Conservation (phyloP, 2,329 filamentous ascomycete species). For the Tolypocladium album region DNA sequence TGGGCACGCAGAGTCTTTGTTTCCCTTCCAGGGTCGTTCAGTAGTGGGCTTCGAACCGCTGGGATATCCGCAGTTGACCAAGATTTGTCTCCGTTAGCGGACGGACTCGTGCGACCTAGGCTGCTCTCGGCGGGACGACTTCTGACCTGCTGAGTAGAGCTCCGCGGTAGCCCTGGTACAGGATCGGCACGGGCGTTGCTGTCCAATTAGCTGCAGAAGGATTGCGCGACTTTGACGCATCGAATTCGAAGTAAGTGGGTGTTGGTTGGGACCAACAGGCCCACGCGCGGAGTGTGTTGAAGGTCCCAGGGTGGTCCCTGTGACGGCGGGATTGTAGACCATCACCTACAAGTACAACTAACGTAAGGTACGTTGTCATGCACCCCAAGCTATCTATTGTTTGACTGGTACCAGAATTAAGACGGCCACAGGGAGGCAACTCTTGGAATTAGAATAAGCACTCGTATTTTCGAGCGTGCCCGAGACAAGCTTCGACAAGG, state of each 20-base stretch:
- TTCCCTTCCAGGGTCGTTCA: neutral
- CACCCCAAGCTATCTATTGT: neutral
- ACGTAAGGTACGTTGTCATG: neutral
- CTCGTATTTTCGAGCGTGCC: too few relatives aligned
- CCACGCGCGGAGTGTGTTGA: neutral
- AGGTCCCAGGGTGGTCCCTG: neutral
- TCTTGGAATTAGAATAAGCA: neutral
- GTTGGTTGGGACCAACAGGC: neutral
- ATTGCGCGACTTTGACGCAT: neutral
- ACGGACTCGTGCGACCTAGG: neutral
- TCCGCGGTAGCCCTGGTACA: neutral
- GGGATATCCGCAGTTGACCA: neutral
- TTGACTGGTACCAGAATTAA: neutral
- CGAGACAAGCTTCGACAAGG: neutral
- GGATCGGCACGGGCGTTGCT: neutral
- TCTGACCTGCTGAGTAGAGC: neutral
- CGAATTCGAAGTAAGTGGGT: neutral
- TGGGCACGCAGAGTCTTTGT: neutral
- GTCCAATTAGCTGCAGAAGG: neutral
- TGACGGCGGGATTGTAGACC: neutral
- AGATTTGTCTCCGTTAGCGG: neutral
- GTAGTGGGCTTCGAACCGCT: neutral
- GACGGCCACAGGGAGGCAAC: neutral
- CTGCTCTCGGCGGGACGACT: neutral
- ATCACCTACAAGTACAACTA: neutral